Conservation (phyloP, 1,284 basidiomycete genomes). For the Cutaneotrichosporon cutaneum region DNA sequence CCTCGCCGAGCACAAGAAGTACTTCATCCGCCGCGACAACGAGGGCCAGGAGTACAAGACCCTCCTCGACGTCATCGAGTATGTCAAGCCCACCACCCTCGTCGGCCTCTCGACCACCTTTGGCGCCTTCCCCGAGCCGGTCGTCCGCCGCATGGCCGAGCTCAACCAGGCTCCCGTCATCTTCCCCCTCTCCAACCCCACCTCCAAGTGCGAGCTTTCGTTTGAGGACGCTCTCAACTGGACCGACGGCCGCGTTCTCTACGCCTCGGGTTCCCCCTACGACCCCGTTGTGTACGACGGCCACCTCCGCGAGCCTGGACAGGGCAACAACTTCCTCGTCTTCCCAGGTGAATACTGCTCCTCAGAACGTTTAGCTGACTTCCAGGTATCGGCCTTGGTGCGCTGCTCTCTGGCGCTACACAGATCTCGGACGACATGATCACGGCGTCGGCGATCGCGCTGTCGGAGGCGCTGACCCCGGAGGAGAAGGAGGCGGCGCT, state of each 20-base stretch:
- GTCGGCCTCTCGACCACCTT: conserved; percentile 85
- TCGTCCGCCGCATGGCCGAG: conserved; percentile 78
- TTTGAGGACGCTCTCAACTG: conserved; percentile 80
- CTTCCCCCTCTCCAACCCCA: conserved; percentile 95
- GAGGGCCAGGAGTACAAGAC: conserved; percentile 69
- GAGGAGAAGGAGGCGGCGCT: conserved; percentile 68
- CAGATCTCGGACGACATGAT: conserved; percentile 53
- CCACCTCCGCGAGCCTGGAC: conserved; percentile 71
- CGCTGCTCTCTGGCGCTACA: conserved; percentile 61
- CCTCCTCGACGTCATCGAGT: conserved; percentile 75
- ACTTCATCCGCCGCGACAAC: conserved; percentile 79
- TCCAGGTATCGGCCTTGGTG: conserved; percentile 73
- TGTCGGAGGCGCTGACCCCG: conserved; percentile 70
- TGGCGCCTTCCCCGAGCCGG: conserved; percentile 73
- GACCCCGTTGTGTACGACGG: conserved; percentile 62
- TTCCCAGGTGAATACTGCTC: not conserved
- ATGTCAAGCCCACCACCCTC: conserved; percentile 86
- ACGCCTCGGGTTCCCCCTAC: conserved; percentile 91
- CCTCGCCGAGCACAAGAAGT: conserved; percentile 76
- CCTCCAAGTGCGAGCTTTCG: conserved; percentile 67
- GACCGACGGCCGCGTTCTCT: conserved; percentile 64
- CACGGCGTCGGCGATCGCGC: conserved; percentile 62
- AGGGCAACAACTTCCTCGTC: conserved; percentile 58
- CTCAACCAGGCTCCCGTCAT: conserved; percentile 79
- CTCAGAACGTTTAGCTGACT: conserved; percentile 54